Percentiles rank a stretch among this genome's conserved stretches.
These are phyloP conservation scores for Plasmodium inui DNA, from an alignment of 169 alveolate species.

Conservation along the genomic window DNA sequence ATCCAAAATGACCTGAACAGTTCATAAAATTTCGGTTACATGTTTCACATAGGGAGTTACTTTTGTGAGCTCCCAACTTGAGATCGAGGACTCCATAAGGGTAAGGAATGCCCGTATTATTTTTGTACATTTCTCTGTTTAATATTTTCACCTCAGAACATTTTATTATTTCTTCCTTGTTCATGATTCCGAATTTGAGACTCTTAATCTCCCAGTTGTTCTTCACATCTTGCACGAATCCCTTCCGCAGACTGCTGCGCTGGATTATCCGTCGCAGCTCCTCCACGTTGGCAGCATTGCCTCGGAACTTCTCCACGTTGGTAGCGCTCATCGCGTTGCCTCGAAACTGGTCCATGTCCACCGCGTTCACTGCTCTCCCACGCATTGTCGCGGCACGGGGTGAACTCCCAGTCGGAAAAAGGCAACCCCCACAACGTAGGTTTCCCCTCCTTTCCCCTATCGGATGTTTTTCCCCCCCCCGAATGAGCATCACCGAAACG, in stretches of 20 bases:
- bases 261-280: conserved; percentile 13
- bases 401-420: not conserved
- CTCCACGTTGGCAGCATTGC: not conserved
- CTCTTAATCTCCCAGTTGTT: conserved; percentile 81
- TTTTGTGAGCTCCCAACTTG: conserved; percentile 82
- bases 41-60: conserved; percentile 90
- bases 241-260: conserved; percentile 16
- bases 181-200: conserved; percentile 87
- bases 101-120: conserved; percentile 82
- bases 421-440: not conserved
- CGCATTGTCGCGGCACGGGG: not conserved
- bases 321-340: too few species aligned
- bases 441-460: not conserved
- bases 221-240: conserved; percentile 48
- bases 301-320: not conserved
- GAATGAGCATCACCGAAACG: not conserved
- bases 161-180: conserved; percentile 83
- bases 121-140: conserved; percentile 85
- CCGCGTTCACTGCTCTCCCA: not conserved
- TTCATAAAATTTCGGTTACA: conserved; percentile 90
- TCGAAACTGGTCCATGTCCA: too few species aligned
- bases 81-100: conserved; percentile 88
- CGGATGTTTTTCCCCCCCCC: not conserved
- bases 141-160: conserved; percentile 83
- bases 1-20: conserved; percentile 99